Percentiles rank a stretch among this genome's conserved stretches.
Evolutionary conservation across 2,329 filamentous ascomycete species (phyloP).

Genomic region (Pseudopyrenochaeta lycopersici): DNA sequence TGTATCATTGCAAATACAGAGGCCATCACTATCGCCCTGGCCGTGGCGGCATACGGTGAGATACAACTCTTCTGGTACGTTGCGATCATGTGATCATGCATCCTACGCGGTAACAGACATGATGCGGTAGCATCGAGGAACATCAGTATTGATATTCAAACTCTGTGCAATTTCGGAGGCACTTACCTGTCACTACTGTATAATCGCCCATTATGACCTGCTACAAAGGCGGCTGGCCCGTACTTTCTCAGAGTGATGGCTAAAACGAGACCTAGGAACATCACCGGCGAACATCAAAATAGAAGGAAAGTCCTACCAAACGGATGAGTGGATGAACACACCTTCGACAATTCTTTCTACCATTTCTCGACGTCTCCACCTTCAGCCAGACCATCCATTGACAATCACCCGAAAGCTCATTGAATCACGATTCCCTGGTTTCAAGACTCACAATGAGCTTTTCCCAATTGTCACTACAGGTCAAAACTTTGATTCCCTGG

Average conservation of each 20-base stretch:
- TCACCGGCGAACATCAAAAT: constrained; percentile 59
- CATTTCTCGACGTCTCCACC: constrained; percentile 81
- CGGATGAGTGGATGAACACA: constrained; percentile 87
- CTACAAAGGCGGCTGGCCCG: neutral
- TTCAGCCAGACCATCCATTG: constrained; percentile 89
- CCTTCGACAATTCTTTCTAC: constrained; percentile 77
- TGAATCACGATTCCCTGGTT: constrained; percentile 84
- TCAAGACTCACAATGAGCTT: constrained; percentile 78
- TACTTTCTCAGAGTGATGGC: neutral
- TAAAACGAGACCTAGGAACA: constrained; percentile 27
- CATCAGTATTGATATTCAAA: neutral
- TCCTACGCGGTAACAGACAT: neutral
- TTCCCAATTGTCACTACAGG: constrained; percentile 83
- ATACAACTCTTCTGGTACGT: constrained; percentile 45
- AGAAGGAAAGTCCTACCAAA: constrained; percentile 69
- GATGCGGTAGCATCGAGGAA: neutral
- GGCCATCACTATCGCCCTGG: constrained; percentile 17
- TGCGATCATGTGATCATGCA: constrained; percentile 40
- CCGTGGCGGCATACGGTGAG: constrained; percentile 28
- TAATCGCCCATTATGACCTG: too few species aligned
- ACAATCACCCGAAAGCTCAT: constrained; percentile 91
- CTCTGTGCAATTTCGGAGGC: too few species aligned
- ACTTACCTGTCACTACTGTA: too few species aligned
- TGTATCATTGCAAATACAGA: constrained; percentile 10
- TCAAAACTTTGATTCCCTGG: constrained; percentile 97